Evolutionary conservation across 2,329 filamentous ascomycete species (phyloP).

Genomic region (Colletotrichum godetiae): DNA sequence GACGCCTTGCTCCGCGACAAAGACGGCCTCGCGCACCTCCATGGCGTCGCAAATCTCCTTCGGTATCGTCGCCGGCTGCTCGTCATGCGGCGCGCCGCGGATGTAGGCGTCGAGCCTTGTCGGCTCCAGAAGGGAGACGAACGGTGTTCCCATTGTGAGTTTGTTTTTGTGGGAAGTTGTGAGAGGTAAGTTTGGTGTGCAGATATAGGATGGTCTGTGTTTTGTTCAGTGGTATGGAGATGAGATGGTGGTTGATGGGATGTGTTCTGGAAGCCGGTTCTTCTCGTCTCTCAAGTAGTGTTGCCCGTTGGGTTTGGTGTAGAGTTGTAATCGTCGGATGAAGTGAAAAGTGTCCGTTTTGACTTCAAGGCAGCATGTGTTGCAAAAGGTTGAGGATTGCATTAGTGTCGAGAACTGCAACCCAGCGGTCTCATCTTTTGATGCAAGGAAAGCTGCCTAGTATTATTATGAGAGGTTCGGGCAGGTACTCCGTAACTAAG

Average conservation of each 20-base stretch:
- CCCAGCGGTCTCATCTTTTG: slow-evolving; percentile 10
- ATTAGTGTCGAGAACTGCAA: slow-evolving; percentile 1
- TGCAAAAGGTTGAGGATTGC: neutral
- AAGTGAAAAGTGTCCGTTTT: neutral
- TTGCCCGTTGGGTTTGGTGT: neutral
- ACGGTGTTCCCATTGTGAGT: slow-evolving; percentile 59
- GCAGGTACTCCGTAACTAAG: neutral
- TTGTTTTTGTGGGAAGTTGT: neutral
- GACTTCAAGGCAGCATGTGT: neutral
- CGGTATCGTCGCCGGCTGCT: slow-evolving; percentile 61
- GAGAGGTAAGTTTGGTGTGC: neutral
- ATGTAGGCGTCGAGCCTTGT: slow-evolving; percentile 61
- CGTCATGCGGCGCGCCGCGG: slow-evolving; percentile 48
- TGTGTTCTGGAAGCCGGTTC: slow-evolving; percentile 1
- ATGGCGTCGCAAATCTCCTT: slow-evolving; percentile 72
- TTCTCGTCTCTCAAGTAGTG: neutral
- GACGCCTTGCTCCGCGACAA: slow-evolving; percentile 69
- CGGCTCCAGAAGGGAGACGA: slow-evolving; percentile 61
- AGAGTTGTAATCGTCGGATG: neutral
- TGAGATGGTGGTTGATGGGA: neutral
- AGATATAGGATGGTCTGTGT: neutral
- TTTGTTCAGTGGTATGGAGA: neutral
- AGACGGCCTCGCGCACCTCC: slow-evolving; percentile 70
- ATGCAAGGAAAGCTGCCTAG: neutral
- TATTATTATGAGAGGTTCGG: neutral